Conservation (phyloP, 2,329 filamentous ascomycete genomes). For the Arthroderma sp. region DNA sequence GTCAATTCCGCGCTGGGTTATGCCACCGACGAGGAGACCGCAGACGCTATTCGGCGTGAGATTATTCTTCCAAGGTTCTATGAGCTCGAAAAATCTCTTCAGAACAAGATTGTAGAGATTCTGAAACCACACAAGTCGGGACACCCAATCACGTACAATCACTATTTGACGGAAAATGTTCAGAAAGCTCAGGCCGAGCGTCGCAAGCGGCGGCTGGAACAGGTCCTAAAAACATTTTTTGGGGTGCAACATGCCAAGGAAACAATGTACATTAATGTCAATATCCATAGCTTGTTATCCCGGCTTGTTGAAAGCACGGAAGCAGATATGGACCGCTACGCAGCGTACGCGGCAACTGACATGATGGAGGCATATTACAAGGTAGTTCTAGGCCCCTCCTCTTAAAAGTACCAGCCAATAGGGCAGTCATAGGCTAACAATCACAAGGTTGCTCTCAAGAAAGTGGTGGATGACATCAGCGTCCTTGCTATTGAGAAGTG, state of each 20-base stretch:
- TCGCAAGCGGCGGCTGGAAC: constrained; percentile 6
- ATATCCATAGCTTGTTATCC: constrained; percentile 10
- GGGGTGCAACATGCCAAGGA: background rate
- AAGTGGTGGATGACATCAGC: constrained; percentile 28
- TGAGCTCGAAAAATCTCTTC: constrained; percentile 21
- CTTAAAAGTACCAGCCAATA: no score
- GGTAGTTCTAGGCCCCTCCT: background rate
- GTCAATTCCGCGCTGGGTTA: constrained; percentile 21
- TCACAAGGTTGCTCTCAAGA: constrained; percentile 28
- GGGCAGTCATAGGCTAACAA: no score
- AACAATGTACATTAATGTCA: background rate
- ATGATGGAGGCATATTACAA: constrained; percentile 34
- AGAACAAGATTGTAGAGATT: constrained; percentile 31
- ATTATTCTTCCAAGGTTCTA: constrained; percentile 33
- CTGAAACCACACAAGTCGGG: constrained; percentile 34
- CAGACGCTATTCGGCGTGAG: constrained; percentile 16
- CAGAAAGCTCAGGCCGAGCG: constrained; percentile 14
- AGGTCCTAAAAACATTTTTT: constrained; percentile 10
- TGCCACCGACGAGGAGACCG: constrained; percentile 28
- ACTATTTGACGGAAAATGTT: constrained; percentile 23
- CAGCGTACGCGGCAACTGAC: constrained; percentile 27
- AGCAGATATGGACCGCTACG: constrained; percentile 24
- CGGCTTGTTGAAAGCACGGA: constrained; percentile 7
- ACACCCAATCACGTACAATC: constrained; percentile 26
- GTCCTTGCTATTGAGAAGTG: constrained; percentile 25